Conservation (phyloP, 2,329 filamentous ascomycete genomes). For the Cladophialophora yegresii region DNA sequence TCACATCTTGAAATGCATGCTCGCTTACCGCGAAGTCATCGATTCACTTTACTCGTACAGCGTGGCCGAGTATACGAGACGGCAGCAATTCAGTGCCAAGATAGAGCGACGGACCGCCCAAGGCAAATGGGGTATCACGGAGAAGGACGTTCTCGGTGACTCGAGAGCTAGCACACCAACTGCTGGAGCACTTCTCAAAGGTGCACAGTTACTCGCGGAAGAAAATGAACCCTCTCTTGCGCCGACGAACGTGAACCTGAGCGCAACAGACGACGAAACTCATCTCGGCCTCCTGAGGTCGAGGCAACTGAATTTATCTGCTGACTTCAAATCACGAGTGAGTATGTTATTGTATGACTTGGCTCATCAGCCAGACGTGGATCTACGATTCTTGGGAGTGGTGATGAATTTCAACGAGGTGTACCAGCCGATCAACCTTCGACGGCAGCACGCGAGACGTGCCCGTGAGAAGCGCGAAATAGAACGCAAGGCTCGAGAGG, state of each 20-base stretch:
- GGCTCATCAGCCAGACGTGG: slow-evolving; percentile 88
- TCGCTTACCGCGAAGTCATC: slow-evolving; percentile 87
- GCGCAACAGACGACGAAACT: slow-evolving; percentile 51
- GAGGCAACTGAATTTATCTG: slow-evolving; percentile 70
- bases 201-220: slow-evolving; percentile 23
- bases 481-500: slow-evolving; percentile 29
- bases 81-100: slow-evolving; percentile 80
- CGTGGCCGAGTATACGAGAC: slow-evolving; percentile 86
- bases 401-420: slow-evolving; percentile 99
- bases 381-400: slow-evolving; percentile 92
- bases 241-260: slow-evolving; percentile 14
- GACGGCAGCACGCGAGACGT: slow-evolving; percentile 47
- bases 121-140: slow-evolving; percentile 64
- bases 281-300: slow-evolving; percentile 75
- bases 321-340: slow-evolving; percentile 74
- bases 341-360: slow-evolving; percentile 85
- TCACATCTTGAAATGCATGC: slow-evolving; percentile 90
- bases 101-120: slow-evolving; percentile 67
- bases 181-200: slow-evolving; percentile 15
- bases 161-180: slow-evolving; percentile 37
- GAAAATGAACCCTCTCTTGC: slow-evolving; percentile 31
- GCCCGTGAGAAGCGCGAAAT: slow-evolving; percentile 35
- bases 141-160: slow-evolving; percentile 51
- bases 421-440: slow-evolving; percentile 74
- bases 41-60: slow-evolving; percentile 94